These are phyloP conservation scores for Thoreauomyces humboldtii DNA, from an alignment of 192 early-diverging fungal species.

Conservation along the genomic window DNA sequence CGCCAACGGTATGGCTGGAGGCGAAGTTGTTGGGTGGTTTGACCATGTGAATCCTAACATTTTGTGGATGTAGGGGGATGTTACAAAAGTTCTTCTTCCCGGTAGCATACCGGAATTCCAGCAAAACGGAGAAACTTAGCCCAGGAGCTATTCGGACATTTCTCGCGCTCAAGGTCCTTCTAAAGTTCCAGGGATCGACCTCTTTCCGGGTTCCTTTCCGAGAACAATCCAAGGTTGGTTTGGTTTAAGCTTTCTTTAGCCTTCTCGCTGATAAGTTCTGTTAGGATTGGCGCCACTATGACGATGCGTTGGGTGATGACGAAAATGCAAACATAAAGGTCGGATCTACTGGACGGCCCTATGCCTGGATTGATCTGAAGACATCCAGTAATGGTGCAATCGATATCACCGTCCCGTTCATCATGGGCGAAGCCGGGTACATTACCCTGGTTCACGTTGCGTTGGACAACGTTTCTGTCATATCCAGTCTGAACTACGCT, in stretches of 20 bases:
- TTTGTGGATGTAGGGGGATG: constrained; percentile 34
- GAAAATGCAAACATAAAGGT: constrained; percentile 21
- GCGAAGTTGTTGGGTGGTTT: too few relatives aligned
- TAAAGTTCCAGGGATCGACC: constrained; percentile 61
- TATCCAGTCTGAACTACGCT: constrained; percentile 71
- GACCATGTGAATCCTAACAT: too few relatives aligned
- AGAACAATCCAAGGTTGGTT: constrained; percentile 70
- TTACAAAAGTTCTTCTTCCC: constrained; percentile 77
- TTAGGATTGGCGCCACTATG: constrained; percentile 66
- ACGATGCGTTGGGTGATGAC: constrained; percentile 8
- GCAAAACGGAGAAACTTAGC: constrained; percentile 42
- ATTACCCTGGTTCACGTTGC: constrained; percentile 46
- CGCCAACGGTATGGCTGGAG: constrained; percentile 55
- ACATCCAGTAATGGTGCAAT: constrained; percentile 42
- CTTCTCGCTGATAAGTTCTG: neutral
- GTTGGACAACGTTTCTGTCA: constrained; percentile 46
- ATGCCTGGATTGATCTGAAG: constrained; percentile 73
- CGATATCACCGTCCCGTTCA: constrained; percentile 59
- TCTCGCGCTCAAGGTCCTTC: constrained; percentile 52
- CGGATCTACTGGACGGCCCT: constrained; percentile 44
- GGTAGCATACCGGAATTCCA: constrained; percentile 52
- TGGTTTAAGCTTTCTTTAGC: too few relatives aligned
- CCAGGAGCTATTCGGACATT: constrained; percentile 59
- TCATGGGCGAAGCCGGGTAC: constrained; percentile 53
- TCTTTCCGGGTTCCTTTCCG: constrained; percentile 63